A percentile compares a stretch with the other conserved stretches of the same genome.
phyloP scores from a whole-genome alignment of 2,329 filamentous ascomycete species.

The Aspergillus viridinutans region DNA sequence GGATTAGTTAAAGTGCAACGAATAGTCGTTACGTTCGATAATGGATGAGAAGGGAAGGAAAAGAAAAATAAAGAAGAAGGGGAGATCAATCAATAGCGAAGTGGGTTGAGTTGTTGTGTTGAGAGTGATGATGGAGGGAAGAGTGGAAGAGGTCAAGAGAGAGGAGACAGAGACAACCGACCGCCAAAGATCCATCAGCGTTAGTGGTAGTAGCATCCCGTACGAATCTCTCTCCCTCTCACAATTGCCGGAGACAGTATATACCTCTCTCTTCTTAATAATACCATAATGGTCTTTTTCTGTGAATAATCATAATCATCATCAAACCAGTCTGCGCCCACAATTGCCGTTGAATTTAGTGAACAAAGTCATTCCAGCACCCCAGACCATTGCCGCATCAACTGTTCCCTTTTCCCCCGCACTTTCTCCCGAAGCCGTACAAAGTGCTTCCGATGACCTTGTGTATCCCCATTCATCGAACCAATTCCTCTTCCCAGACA shows the following conservation, averaged over 20 bases:
- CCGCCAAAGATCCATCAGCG: not conserved
- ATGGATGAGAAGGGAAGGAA: slow-evolving; percentile 3
- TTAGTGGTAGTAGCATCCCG: not conserved
- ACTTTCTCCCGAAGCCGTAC: not conserved
- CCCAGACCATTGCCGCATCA: slow-evolving; percentile 1
- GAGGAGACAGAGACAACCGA: slow-evolving; percentile 14
- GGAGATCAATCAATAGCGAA: not conserved
- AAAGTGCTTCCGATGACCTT: slow-evolving; percentile 8
- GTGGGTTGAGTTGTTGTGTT: not conserved
- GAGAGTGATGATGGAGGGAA: slow-evolving; percentile 5
- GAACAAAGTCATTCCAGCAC: slow-evolving; percentile 5
- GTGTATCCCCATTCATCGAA: slow-evolving; percentile 12
- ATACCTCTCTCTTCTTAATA: not conserved
- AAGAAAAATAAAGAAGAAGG: slow-evolving; percentile 4
- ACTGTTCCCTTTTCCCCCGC: slow-evolving; percentile 1
- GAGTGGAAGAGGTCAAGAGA: slow-evolving; percentile 3
- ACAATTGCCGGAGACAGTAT: not conserved
- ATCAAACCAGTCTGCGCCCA: not conserved
- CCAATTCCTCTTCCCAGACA: slow-evolving; percentile 10
- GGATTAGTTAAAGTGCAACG: not conserved
- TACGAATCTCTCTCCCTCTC: not conserved
- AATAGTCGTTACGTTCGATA: not conserved
- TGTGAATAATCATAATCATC: not conserved
- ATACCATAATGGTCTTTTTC: not conserved
- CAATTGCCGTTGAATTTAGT: not conserved